A percentile compares a stretch with the other conserved stretches of the same genome.
These are phyloP conservation scores for Rhodotorula kratochvilovae DNA, from an alignment of 768 basidiomycete genomes.

Conservation along the genomic window DNA sequence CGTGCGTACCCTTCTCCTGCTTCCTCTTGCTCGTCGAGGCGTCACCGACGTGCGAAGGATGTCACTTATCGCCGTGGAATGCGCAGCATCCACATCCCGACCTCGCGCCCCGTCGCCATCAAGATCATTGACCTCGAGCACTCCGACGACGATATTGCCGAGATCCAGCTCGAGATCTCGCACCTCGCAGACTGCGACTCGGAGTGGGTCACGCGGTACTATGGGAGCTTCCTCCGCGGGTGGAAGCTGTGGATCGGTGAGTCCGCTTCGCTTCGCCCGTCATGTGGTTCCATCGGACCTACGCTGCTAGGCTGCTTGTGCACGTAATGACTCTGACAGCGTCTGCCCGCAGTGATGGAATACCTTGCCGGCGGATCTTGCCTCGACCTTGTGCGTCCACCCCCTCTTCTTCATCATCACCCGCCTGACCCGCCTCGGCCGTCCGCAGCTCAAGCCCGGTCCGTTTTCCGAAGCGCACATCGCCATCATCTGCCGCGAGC, in stretches of 20 bases:
- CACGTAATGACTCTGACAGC: too few relatives aligned
- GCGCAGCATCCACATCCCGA: slow-evolving; percentile 73
- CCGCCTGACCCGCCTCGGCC: slow-evolving; percentile 6
- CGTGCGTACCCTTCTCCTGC: slow-evolving; percentile 48
- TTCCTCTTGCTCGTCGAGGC: not conserved
- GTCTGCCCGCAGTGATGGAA: slow-evolving; percentile 94
- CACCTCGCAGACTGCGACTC: slow-evolving; percentile 93
- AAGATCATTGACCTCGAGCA: slow-evolving; percentile 99
- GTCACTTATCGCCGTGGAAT: not conserved
- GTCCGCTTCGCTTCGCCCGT: slow-evolving; percentile 32
- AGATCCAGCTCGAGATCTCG: slow-evolving; percentile 95
- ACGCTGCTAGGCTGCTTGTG: too few relatives aligned
- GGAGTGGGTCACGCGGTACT: slow-evolving; percentile 92
- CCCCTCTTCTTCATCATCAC: not conserved
- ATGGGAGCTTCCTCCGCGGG: slow-evolving; percentile 90
- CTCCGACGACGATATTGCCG: slow-evolving; percentile 95
- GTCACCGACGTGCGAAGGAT: not conserved
- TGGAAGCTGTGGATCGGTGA: slow-evolving; percentile 89
- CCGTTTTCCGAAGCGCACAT: slow-evolving; percentile 88
- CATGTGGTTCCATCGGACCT: too few relatives aligned
- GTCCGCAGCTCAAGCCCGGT: slow-evolving; percentile 68
- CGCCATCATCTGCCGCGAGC: slow-evolving; percentile 87
- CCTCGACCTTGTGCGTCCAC: slow-evolving; percentile 66
- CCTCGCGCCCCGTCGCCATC: slow-evolving; percentile 90
- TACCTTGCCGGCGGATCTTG: slow-evolving; percentile 98